Base-by-base conservation (phyloP, 1,284 basidiomycete genomes). In the Termitomyces sp. region DNA sequence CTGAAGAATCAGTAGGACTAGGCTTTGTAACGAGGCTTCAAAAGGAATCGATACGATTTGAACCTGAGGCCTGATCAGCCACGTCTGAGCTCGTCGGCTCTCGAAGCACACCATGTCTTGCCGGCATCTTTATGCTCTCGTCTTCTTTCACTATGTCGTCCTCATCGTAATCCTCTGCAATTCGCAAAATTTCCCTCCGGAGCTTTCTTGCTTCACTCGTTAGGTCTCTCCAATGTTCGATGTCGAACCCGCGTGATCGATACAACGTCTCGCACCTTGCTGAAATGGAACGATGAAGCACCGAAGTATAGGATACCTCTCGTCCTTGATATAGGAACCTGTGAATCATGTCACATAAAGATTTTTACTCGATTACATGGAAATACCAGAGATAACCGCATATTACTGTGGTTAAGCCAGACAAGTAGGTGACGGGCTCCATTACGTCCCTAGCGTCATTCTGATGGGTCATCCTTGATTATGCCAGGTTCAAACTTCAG, bases 341-440 rank as follows among this genome's bases (percentile, higher is more conserved):
- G 57, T 8, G n/a, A 11, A 14, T 30, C 28, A 10, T 30, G 28
- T 30, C 28, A 30, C 28, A 30, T 30, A 30, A 10, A 30, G 1
- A 10, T 24, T 24, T n/a, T 30, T 7, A 30, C 8, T 7, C 9
- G 28, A 30, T 30, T 2, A 30, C 31, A 18, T 49, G 40, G 21
- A 64, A 64, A n/a, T 50, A 79, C 80, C 79, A 83, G 3, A 82
- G 68, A 60, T 84, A 84, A 3, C 80, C 78, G 14, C 76, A 71
- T 39, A 84, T 77, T 52, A 83, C 81, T 10, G 76, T 82, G 0
- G 80, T 78, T 9, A 84, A 66, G 10, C 81, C 80, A 13, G 80
- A 82, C 16, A 84, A 68, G 62, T 84, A 83, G 3, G 81, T 86
- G 43, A 85, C 76, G 1, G 84, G 84, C 62, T 87, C 83, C 82